Conservation (phyloP, 2,329 filamentous ascomycete species). For the Penicillium sp. region DNA sequence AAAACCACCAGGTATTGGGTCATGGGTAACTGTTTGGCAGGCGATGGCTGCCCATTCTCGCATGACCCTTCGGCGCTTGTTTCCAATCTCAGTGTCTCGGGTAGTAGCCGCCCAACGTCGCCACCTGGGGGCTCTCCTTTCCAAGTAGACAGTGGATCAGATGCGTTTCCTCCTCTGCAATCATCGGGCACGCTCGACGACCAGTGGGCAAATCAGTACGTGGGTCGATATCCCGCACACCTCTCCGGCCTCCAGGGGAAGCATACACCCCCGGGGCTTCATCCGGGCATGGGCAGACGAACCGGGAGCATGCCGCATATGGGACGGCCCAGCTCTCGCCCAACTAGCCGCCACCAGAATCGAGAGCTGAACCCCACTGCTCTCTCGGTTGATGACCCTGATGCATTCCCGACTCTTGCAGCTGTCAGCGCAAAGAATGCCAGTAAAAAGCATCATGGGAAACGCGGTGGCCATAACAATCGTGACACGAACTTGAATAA, state of each 20-base stretch:
- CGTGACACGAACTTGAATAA: slow-evolving; percentile 57
- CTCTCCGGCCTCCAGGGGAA: slow-evolving; percentile 44
- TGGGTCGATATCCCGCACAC: slow-evolving; percentile 46
- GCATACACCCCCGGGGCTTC: slow-evolving; percentile 32
- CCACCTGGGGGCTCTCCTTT: slow-evolving; percentile 64
- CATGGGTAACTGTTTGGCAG: slow-evolving; percentile 90
- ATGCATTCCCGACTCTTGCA: slow-evolving; percentile 88
- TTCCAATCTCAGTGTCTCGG: slow-evolving; percentile 74
- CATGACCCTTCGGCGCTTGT: slow-evolving; percentile 88
- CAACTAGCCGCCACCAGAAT: slow-evolving; percentile 75
- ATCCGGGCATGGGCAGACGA: slow-evolving; percentile 33
- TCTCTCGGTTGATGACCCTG: slow-evolving; percentile 83
- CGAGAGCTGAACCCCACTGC: slow-evolving; percentile 63
- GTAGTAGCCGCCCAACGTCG: slow-evolving; percentile 45
- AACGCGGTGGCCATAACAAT: slow-evolving; percentile 73
- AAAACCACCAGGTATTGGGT: slow-evolving; percentile 74
- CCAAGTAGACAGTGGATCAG: slow-evolving; percentile 73
- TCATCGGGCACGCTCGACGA: slow-evolving; percentile 59
- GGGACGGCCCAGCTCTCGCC: slow-evolving; percentile 73
- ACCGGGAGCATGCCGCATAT: slow-evolving; percentile 52
- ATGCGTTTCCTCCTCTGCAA: slow-evolving; percentile 76
- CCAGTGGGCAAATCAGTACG: slow-evolving; percentile 53
- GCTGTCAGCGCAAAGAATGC: slow-evolving; percentile 66
- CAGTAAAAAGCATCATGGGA: slow-evolving; percentile 89
- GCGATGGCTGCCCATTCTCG: slow-evolving; percentile 92